Conservation (phyloP, 345 rosid species). For the Capsella bursapastoris region DNA sequence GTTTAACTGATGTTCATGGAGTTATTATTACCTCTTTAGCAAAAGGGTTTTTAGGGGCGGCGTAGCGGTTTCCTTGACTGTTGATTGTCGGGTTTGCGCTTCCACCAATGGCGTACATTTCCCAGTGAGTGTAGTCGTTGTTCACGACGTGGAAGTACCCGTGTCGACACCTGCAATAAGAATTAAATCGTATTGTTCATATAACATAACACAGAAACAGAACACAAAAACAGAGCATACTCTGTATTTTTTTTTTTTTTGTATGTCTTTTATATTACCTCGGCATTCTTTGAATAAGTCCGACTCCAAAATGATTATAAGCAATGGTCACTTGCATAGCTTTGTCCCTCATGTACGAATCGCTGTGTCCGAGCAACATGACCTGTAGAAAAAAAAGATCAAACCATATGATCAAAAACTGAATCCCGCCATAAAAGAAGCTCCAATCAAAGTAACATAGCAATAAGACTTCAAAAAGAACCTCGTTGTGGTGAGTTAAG, state of each 20-base stretch:
- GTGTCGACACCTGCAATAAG: constrained; percentile 74
- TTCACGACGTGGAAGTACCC: constrained; percentile 97
- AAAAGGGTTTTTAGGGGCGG: constrained; percentile 72
- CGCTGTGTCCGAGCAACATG: constrained; percentile 91
- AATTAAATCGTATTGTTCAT: not conserved
- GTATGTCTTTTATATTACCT: constrained; percentile 52
- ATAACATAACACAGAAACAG: constrained; percentile 11
- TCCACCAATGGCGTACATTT: constrained; percentile 98
- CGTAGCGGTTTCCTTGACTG: constrained; percentile 94
- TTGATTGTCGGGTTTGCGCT: constrained; percentile 91
- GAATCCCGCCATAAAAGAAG: not conserved
- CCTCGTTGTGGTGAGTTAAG: constrained; percentile 95
- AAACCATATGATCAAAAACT: not conserved
- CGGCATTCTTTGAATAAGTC: constrained; percentile 97
- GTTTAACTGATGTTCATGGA: not conserved
- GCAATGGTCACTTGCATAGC: constrained; percentile 96
- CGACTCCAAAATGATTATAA: constrained; percentile 93
- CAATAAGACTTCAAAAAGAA: constrained; percentile 11
- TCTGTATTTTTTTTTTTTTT: constrained; percentile 8
- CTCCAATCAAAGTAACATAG: not conserved
- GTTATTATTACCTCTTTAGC: constrained; percentile 75
- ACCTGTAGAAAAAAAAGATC: constrained; percentile 50
- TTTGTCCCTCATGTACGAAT: constrained; percentile 82
- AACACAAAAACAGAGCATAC: constrained; percentile 3
- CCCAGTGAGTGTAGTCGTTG: constrained; percentile 99